Base-by-base conservation (phyloP, 1,139 yeast species). In the Arxiozyma slooffiae region DNA sequence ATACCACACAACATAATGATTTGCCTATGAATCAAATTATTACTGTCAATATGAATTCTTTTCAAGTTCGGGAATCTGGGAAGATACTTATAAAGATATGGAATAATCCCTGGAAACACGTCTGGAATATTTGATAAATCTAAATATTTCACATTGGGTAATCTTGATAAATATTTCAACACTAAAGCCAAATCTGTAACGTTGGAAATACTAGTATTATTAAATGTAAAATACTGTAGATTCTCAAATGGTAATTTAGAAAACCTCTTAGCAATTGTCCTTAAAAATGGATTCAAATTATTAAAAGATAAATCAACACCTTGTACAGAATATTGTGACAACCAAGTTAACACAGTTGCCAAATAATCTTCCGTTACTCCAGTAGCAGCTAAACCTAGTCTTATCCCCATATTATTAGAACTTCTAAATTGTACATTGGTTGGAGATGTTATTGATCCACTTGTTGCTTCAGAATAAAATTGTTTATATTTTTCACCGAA, bases 241-340 rank as follows among this genome's bases (percentile, higher is more conserved):
- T 61, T 55, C 2, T 53, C 53, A 21, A 51, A 59, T 7, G 52
- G 41, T 21, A 67, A 55, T 14, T 56, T 41, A 22, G 65, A 50
- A n/a, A 67, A 51, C 52, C 59, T 58, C 42, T 65, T 59, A 40
- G 67, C 62, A 58, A 68, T 50, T 22, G 78, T 75, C 52, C 69
- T 70, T 55, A 80, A 66, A 59, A 78, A 78, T 4, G 79, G 79
- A 6, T 74, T 60, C 55, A 89, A 67, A 62, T 85, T 87, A 64
- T 89, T 89, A 57, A 84, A 89, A 1, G 92, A 95, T 47, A 89
- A 68, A 70, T 89, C 96, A 22, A 90, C 76, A 2, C 97, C 97
- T 56, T 82, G 80, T 63, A 90, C 80, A 18, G 69, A 64, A 8
- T 76, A 75, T 34, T 69, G 63, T 3, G 79, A 72, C 44, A 85